Evolutionary conservation across 1,284 basidiomycete genomes (phyloP), one percentile per base, ranked within the genome.

Genomic region (Malassezia psittaci): DNA sequence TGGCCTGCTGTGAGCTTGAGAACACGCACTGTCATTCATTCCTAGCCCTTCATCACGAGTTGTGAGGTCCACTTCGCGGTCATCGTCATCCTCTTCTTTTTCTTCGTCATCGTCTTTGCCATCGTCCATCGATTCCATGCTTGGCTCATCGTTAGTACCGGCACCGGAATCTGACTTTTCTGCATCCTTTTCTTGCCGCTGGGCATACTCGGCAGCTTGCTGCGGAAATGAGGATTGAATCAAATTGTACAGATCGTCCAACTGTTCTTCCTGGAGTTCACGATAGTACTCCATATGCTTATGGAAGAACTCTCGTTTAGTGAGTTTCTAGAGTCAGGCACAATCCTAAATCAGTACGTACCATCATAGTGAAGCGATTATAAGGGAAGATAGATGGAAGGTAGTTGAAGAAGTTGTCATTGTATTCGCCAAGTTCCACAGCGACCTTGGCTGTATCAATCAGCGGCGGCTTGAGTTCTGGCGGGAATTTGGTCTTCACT

Each of bases 321-420:
- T 66, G 39, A 72, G 53, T 57, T 74, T 74, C 57, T 59, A 45
- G 21, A 11, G 21, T 45, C 8, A 33, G 43, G 18, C 29, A 19
- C 33, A 29, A 11, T 16, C 7, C 12, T 13, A 21, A 16, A 10
- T 13, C n/a, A 21, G n/a, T 11, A 38, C 59, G 41, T 29, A 57
- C 47, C 62, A 64, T 69, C 64, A 78, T 72, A 5, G 77, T 78
- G 75, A 87, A 93, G 65, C 86, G 85, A 76, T 94, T 94, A 74
- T 93, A 93, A 0, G 89, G 89, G 69, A 94, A 91, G 41, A 93
- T 77, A 32, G 78, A 79, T 0, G 90, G 88, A 83, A 94, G 85
- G 37, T 85, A 79, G 67, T 83, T 85, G 78, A 93, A 93, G 73
- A 91, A 93, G 69, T 87, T 83, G 18, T 91, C 88, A 66, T 89